These are phyloP conservation scores for Annulohypoxylon nitens DNA, from an alignment of 495 filamentous ascomycete species.

Conservation along the genomic window DNA sequence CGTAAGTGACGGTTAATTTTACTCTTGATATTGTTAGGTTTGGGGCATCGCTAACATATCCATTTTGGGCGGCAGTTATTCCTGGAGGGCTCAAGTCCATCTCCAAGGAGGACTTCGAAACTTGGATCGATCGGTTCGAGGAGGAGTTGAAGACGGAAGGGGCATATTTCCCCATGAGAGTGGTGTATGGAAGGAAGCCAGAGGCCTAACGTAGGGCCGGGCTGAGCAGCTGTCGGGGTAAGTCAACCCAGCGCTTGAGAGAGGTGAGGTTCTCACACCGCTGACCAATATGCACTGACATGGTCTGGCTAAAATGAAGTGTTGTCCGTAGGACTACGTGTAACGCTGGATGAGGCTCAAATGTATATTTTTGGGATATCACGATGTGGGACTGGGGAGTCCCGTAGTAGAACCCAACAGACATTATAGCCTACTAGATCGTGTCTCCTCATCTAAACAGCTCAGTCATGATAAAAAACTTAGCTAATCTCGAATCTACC, in stretches of 20 bases:
- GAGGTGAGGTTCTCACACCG: background rate
- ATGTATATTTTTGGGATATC: background rate
- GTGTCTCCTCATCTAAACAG: background rate
- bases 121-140: constrained; percentile 20
- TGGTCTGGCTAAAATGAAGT: background rate
- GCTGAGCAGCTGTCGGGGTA: background rate
- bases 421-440: background rate
- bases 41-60: background rate
- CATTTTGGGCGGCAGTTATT: constrained; percentile 13
- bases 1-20: too few species aligned
- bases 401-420: background rate
- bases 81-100: constrained; percentile 27
- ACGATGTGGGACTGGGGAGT: background rate
- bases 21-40: too few species aligned
- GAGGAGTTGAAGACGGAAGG: constrained; percentile 29
- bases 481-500: background rate
- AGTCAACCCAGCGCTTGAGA: background rate
- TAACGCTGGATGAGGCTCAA: background rate
- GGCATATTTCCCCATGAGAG: constrained; percentile 4
- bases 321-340: background rate
- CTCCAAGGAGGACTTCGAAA: constrained; percentile 22
- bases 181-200: constrained; percentile 24
- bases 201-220: background rate
- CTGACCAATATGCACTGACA: background rate
- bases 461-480: background rate